Percentiles rank a stretch among this genome's conserved stretches.
Conservation (phyloP, 176 grass and related monocot genomes). For the Dendrocalamus sinicus region DNA sequence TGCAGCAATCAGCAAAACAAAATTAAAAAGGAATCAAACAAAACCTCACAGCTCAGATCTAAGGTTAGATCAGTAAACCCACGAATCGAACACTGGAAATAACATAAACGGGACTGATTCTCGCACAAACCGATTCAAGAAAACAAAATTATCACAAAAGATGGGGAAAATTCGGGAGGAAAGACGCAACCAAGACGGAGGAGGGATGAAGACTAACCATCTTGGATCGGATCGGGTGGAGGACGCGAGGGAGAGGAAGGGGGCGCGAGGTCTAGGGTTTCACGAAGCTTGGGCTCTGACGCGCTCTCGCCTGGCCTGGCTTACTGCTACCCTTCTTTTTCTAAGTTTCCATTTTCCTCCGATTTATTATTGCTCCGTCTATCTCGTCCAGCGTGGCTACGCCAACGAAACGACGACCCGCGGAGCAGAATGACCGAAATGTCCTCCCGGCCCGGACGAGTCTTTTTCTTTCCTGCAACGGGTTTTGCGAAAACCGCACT, state of each 20-base stretch:
- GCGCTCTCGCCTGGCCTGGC: conserved; percentile 23
- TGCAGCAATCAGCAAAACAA: conserved; percentile 35
- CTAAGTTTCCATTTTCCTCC: not conserved
- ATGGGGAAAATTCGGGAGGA: not conserved
- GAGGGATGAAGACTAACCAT: conserved; percentile 44
- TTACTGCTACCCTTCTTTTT: not conserved
- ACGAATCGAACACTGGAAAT: conserved; percentile 7
- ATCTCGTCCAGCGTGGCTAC: conserved; percentile 24
- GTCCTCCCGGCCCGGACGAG: not conserved
- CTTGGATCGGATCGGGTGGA: conserved; percentile 46
- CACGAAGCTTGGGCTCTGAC: conserved; percentile 27
- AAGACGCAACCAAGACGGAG: not conserved
- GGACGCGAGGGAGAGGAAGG: not conserved
- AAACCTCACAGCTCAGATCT: not conserved
- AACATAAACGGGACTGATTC: not conserved
- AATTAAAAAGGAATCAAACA: conserved; percentile 6
- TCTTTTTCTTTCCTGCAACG: not conserved
- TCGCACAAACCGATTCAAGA: conserved; percentile 11
- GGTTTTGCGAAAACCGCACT: too few species aligned
- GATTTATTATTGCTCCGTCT: not conserved
- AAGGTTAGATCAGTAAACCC: not conserved
- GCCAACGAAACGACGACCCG: not conserved
- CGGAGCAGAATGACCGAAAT: conserved; percentile 12
- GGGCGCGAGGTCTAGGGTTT: conserved; percentile 32
- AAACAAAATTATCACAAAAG: not conserved